Conservation (phyloP, 2,329 filamentous ascomycete species). For the Fusarium camptoceras region DNA sequence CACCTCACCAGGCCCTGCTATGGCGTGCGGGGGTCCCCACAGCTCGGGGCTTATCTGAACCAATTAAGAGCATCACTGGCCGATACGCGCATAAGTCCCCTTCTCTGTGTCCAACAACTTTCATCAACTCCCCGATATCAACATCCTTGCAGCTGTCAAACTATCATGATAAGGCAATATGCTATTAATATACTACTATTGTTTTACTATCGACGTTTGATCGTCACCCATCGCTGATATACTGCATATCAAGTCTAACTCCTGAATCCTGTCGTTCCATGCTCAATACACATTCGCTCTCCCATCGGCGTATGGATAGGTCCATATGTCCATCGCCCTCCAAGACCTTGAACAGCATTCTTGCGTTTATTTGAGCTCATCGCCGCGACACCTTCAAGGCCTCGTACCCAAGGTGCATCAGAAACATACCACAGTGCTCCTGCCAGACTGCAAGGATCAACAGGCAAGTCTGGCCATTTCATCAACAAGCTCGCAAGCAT, state of each 20-base stretch:
- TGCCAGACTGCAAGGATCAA: constrained; percentile 59
- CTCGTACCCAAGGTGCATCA: constrained; percentile 35
- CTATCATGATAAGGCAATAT: not conserved
- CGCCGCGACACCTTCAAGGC: constrained; percentile 30
- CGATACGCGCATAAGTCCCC: constrained; percentile 25
- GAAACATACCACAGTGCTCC: constrained; percentile 58
- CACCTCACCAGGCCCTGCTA: constrained; percentile 36
- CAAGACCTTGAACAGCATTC: constrained; percentile 24
- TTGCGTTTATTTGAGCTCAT: constrained; percentile 31
- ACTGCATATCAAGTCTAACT: not conserved
- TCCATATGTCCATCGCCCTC: constrained; percentile 36
- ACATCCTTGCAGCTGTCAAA: not conserved
- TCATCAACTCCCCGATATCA: constrained; percentile 33
- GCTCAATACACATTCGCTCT: constrained; percentile 36
- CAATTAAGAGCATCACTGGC: constrained; percentile 30
- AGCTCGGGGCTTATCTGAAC: constrained; percentile 4
- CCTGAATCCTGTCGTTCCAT: constrained; percentile 30
- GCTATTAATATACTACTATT: not conserved
- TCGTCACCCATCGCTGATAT: too few relatives aligned
- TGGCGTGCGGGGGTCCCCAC: constrained; percentile 46
- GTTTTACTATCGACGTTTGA: not conserved
- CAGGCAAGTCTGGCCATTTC: constrained; percentile 57
- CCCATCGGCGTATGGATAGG: constrained; percentile 30
- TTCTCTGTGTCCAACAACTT: constrained; percentile 17
- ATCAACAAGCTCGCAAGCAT: constrained; percentile 55